Evolutionary conservation across 495 filamentous ascomycete species (phyloP).

Genomic region (Rhizodiscina lignyota): DNA sequence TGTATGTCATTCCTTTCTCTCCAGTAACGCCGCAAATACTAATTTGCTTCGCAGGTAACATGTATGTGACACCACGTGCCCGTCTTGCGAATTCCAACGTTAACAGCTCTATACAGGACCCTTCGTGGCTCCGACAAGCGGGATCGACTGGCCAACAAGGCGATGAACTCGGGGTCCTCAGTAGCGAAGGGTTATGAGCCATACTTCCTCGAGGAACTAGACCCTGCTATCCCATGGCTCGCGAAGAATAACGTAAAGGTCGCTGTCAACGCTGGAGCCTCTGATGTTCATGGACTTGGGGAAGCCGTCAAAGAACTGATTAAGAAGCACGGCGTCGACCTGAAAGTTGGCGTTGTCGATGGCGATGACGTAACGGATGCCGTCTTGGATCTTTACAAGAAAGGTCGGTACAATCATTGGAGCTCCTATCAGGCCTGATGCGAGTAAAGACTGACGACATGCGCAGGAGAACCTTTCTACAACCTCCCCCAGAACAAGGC

Average conservation of each 20-base stretch:
- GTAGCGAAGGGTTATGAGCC: constrained; percentile 9
- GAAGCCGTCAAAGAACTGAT: constrained; percentile 7
- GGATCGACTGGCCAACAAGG: constrained; percentile 5
- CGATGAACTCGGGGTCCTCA: not conserved
- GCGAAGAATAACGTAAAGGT: constrained; percentile 9
- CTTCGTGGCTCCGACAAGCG: constrained; percentile 7
- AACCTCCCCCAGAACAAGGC: constrained; percentile 5
- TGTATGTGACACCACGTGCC: too few species aligned
- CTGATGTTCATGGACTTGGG: constrained; percentile 6
- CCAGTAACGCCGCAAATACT: too few species aligned
- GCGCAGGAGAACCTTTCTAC: constrained; percentile 4
- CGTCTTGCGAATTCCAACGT: too few species aligned
- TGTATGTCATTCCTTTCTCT: too few species aligned
- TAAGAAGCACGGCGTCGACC: constrained; percentile 6
- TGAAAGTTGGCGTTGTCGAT: constrained; percentile 10
- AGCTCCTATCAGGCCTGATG: not conserved
- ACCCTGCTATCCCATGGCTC: constrained; percentile 8
- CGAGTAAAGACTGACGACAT: too few species aligned
- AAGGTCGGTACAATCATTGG: constrained; percentile 2
- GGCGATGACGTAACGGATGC: constrained; percentile 8
- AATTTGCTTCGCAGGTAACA: too few species aligned
- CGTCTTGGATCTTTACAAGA: constrained; percentile 3
- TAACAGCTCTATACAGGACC: too few species aligned
- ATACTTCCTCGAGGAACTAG: constrained; percentile 9
- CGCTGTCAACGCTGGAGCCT: constrained; percentile 8